Evolutionary conservation across 495 filamentous ascomycete genomes (phyloP), one percentile per base, ranked within the genome.

Genomic region (Filosporella fistucella): DNA sequence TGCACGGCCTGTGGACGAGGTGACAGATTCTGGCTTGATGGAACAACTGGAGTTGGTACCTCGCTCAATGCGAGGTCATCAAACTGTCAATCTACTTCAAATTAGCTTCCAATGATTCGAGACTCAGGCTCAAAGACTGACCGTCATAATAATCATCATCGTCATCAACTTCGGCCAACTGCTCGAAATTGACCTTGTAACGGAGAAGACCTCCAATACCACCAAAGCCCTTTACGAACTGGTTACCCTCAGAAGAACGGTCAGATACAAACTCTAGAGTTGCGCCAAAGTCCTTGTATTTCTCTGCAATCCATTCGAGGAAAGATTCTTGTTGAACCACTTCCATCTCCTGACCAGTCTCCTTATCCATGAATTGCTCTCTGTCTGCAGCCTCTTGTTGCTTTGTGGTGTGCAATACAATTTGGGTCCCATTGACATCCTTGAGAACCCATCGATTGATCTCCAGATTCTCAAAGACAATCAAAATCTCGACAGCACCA

Each of bases 151-250:
- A 96, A 61, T 97, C 91, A 74, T 97, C 93, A 68, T 98, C 93
- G 68, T 96, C 91, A 67, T 87, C 84, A 58, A 83, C 79, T 68
- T 98, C 94, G 59, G 86, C 87, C 65, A 98, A 80, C 67, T 98
- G 94, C 71, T 98, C 93, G 74, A 98, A 98, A 75, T 98, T 98
- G 74, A 98, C 87, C 74, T 96, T 97, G 81, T 98, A 98, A 52
- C 93, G 88, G 62, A 98, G 82, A 57, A 98, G 84, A 37, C 91
- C 91, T 49, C 93, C 93, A 56, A 98, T 94, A 59, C 93, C 93
- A 82, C 93, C 93, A 62, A 98, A 98, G 45, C 93, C 93, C 71
- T 96, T 96, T 58, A 98, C 93, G 72, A 98, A 98, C 72, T 98
- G 93, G 69, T 98, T 98, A 62, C 93, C 93, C 67, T 98, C 93